Evolutionary conservation across 129 eudicot genomes (phyloP).

Genomic region (Gnaphalium uliginosum): DNA sequence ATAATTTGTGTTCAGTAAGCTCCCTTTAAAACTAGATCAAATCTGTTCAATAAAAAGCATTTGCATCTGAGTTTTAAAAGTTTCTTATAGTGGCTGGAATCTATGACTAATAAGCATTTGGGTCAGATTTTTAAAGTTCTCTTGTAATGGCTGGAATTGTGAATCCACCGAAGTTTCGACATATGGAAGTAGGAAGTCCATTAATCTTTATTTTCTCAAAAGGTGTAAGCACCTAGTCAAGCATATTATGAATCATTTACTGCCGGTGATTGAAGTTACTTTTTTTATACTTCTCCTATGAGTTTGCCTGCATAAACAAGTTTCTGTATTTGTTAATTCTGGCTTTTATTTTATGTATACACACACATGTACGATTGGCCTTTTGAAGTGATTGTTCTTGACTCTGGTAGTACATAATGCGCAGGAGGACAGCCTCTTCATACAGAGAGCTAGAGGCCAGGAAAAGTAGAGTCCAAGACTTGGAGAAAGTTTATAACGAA

Average conservation of each 20-base stretch:
- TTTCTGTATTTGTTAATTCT: background rate
- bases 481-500: slow-evolving; percentile 67
- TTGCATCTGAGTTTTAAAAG: background rate
- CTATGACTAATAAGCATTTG: background rate
- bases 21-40: background rate
- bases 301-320: background rate
- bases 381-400: background rate
- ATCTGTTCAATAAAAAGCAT: background rate
- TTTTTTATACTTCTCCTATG: background rate
- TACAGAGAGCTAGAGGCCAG: slow-evolving; percentile 77
- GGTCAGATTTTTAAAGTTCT: background rate
- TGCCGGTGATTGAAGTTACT: background rate
- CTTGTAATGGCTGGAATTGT: background rate
- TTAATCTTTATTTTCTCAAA: background rate
- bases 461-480: slow-evolving; percentile 54
- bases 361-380: background rate
- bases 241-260: background rate
- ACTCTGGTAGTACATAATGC: slow-evolving; percentile 1
- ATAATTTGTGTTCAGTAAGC: background rate
- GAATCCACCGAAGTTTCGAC: background rate
- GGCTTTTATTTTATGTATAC: background rate
- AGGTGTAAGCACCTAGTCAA: background rate
- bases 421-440: slow-evolving; percentile 59
- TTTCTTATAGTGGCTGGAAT: slow-evolving; percentile 1
- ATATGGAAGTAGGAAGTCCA: background rate